These are phyloP conservation scores for Melanomma pulvis-pyrius DNA, from an alignment of 495 filamentous ascomycete species.

Conservation along the genomic window DNA sequence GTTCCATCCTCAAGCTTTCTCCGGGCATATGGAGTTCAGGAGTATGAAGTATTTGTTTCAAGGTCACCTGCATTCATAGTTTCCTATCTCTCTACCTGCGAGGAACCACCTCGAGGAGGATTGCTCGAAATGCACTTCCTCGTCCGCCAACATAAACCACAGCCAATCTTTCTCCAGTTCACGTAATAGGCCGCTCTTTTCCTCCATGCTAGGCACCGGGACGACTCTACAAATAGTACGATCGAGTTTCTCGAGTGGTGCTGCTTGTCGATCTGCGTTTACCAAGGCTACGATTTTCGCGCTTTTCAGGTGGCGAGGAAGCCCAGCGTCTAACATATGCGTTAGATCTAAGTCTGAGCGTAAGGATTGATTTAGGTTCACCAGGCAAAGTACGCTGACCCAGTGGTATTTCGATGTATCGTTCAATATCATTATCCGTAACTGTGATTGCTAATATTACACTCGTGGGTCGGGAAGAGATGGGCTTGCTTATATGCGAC, in stretches of 20 bases:
- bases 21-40: neutral
- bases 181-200: neutral
- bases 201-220: slow-evolving; percentile 12
- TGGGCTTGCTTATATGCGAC: neutral
- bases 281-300: slow-evolving; percentile 12
- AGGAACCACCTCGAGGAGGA: slow-evolving; percentile 20
- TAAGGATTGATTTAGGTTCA: neutral
- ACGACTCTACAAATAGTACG: slow-evolving; percentile 12
- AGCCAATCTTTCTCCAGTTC: slow-evolving; percentile 5
- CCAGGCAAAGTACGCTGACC: slow-evolving; percentile 7
- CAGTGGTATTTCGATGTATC: slow-evolving; percentile 21
- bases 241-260: slow-evolving; percentile 4
- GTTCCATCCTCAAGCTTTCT: neutral
- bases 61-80: slow-evolving; percentile 35
- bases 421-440: neutral
- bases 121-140: slow-evolving; percentile 26
- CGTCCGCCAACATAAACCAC: slow-evolving; percentile 27
- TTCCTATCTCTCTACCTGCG: slow-evolving; percentile 35
- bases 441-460: slow-evolving; percentile 17
- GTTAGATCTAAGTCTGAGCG: neutral
- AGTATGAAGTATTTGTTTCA: neutral
- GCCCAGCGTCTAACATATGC: neutral
- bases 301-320: slow-evolving; percentile 1
- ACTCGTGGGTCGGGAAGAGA: neutral
- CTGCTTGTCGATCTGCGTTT: neutral